Evolutionary conservation across 2,329 filamentous ascomycete species (phyloP), one percentile per base, ranked within the genome.

Genomic region (Amesomyces nigricolor): DNA sequence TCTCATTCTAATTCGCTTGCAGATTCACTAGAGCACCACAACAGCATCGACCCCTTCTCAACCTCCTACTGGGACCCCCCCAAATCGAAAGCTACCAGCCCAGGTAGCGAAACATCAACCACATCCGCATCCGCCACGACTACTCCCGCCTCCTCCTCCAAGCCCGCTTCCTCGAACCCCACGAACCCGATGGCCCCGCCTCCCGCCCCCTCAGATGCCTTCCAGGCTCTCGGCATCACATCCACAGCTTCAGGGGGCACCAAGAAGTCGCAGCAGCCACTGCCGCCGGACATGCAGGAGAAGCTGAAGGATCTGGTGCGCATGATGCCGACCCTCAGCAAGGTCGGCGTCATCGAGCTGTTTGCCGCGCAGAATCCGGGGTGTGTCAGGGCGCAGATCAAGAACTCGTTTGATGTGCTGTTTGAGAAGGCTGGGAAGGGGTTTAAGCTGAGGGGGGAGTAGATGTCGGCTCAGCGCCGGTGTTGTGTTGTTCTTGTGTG

Each of bases 31-130:
- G 71, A 78, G 38, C 72, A 69, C 71, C 84, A 71, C 47, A 69
- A 70, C 47, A 68, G 71, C 7, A 92, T 99, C 61, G 86, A 99
- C 65, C 94, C 94, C 0, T 95, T 92, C 67, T 91, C 89, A 0
- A 83, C 82, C 0, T 70, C 75, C 0, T 97, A 97, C 70, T 97
- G 94, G 94, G 72, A 76, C 30, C 61, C 72, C 2, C 73, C 75
- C 54, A 72, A 71, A 58, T 22, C 56, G 37, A 59, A 59, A 30
- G 4, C 54, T 17, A 40, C 29, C 44, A 37, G 32, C 11, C 32
- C 54, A 17, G 65, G 39, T 37, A 60, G 32, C 61, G 59, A 65
- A 19, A 65, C 62, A 43, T 52, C 56, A 13, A 58, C 51, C 46
- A 53, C 53, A 49, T 43, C 62, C 26, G 5, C 48, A 37, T 26